Evolutionary conservation across 2,329 filamentous ascomycete genomes (phyloP).

Genomic region (Aspergillus brunneoviolaceus): DNA sequence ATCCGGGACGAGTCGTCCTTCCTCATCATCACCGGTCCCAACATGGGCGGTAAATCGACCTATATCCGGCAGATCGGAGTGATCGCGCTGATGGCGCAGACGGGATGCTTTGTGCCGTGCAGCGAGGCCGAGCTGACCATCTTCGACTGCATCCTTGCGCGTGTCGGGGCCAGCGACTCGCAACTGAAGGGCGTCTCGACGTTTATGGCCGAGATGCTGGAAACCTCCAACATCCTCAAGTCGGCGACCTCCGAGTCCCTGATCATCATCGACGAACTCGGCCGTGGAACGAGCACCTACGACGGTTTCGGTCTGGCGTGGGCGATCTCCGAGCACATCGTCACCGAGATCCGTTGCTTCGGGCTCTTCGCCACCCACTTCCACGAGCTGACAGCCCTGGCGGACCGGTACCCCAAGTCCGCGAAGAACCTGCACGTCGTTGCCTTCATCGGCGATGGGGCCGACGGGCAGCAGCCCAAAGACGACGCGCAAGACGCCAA

Average conservation of each 20-base stretch:
- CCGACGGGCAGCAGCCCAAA: slow-evolving; percentile 44
- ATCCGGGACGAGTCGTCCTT: slow-evolving; percentile 79
- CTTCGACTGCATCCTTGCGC: slow-evolving; percentile 94
- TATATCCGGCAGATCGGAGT: slow-evolving; percentile 98
- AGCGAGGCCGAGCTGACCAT: slow-evolving; percentile 87
- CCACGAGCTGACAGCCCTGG: slow-evolving; percentile 91
- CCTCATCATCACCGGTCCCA: slow-evolving; percentile 93
- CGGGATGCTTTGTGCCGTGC: slow-evolving; percentile 94
- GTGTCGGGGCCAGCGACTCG: slow-evolving; percentile 92
- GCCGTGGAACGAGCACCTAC: slow-evolving; percentile 94
- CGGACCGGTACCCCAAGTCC: slow-evolving; percentile 74
- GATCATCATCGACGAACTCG: slow-evolving; percentile 98
- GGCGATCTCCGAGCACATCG: slow-evolving; percentile 97
- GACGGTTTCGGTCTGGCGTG: slow-evolving; percentile 98
- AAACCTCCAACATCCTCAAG: slow-evolving; percentile 97
- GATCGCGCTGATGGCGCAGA: slow-evolving; percentile 94
- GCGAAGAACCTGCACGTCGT: slow-evolving; percentile 95
- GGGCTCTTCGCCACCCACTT: slow-evolving; percentile 97
- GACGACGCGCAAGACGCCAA: slow-evolving; percentile 50
- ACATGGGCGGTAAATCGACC: slow-evolving; percentile 98
- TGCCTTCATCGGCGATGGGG: slow-evolving; percentile 72
- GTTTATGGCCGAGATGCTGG: slow-evolving; percentile 99
- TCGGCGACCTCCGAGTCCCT: slow-evolving; percentile 91
- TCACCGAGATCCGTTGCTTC: slow-evolving; percentile 91
- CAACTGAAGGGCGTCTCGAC: slow-evolving; percentile 97